Evolutionary conservation across 1,284 basidiomycete genomes (phyloP).

Genomic region (Coriolopsis trogii): DNA sequence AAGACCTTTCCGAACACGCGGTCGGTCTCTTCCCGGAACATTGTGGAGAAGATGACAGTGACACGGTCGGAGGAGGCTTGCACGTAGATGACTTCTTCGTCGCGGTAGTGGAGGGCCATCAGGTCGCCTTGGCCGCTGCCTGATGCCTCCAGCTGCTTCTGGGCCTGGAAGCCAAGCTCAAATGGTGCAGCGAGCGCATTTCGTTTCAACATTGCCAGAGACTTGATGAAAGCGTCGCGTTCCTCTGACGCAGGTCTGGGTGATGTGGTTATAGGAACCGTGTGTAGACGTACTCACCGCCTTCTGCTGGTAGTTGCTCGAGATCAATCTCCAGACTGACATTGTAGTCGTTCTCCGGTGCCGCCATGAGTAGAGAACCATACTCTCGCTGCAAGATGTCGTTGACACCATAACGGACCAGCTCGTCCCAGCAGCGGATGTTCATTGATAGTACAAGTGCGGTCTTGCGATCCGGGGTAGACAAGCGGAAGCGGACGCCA

Average conservation of each 20-base stretch:
- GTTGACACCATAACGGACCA: slow-evolving; percentile 85
- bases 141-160: slow-evolving; percentile 79
- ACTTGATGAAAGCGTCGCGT: slow-evolving; percentile 79
- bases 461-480: slow-evolving; percentile 85
- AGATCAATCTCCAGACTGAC: slow-evolving; percentile 89
- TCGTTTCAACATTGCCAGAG: slow-evolving; percentile 88
- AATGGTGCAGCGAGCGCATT: slow-evolving; percentile 96
- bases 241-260: slow-evolving; percentile 56
- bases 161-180: slow-evolving; percentile 86
- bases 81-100: slow-evolving; percentile 96
- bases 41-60: slow-evolving; percentile 96
- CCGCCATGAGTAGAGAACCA: slow-evolving; percentile 64
- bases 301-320: slow-evolving; percentile 78
- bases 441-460: slow-evolving; percentile 90
- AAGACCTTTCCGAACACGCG: slow-evolving; percentile 97
- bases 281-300: slow-evolving; percentile 58
- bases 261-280: neutral
- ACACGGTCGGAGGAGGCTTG: slow-evolving; percentile 94
- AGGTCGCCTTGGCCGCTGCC: slow-evolving; percentile 76
- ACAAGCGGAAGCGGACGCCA: slow-evolving; percentile 93
- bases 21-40: slow-evolving; percentile 98
- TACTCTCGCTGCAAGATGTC: slow-evolving; percentile 88
- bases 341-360: slow-evolving; percentile 86
- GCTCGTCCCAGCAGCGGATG: slow-evolving; percentile 96
- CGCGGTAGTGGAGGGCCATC: slow-evolving; percentile 94